Evolutionary conservation across 2,329 filamentous ascomycete genomes (phyloP).

Genomic region (Verticillium tricorpus): DNA sequence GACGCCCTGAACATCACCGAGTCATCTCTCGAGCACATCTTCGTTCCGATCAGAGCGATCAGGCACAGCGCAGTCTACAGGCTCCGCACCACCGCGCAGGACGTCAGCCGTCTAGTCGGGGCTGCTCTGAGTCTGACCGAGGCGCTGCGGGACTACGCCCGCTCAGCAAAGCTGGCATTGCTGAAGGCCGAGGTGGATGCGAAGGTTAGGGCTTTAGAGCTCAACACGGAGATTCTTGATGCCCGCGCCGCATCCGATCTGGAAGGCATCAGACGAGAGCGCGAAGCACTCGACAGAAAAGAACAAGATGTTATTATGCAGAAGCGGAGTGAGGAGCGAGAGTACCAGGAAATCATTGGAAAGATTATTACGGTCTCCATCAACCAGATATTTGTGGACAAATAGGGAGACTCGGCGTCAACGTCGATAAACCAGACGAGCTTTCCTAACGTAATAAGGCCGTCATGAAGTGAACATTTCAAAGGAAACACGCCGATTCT

Average conservation of each 20-base stretch:
- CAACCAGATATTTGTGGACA: conserved; percentile 5
- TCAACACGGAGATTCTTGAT: conserved; percentile 28
- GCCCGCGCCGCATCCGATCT: conserved; percentile 18
- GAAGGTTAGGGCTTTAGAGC: conserved; percentile 25
- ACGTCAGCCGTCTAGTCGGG: conserved; percentile 20
- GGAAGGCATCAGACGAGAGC: conserved; percentile 24
- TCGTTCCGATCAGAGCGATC: conserved; percentile 19
- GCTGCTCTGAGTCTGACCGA: conserved; percentile 22
- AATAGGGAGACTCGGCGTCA: too few species aligned
- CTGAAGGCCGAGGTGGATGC: conserved; percentile 21
- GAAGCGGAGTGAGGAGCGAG: conserved; percentile 21
- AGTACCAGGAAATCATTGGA: conserved; percentile 23
- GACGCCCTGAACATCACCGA: conserved; percentile 5
- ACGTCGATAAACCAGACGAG: conserved; percentile 20
- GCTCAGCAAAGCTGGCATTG: conserved; percentile 21
- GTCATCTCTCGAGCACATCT: conserved; percentile 14
- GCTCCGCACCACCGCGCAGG: conserved; percentile 18
- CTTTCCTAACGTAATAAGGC: too few species aligned
- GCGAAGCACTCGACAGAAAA: conserved; percentile 28
- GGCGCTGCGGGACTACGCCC: conserved; percentile 21
- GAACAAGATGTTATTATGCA: conserved; percentile 22
- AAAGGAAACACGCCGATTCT: too few species aligned
- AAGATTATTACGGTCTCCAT: conserved; percentile 22
- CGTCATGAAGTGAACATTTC: too few species aligned
- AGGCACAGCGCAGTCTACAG: conserved; percentile 28